Evolutionary conservation across 176 grass and related monocot species (phyloP).

Genomic region (Aegilops sharonensis): DNA sequence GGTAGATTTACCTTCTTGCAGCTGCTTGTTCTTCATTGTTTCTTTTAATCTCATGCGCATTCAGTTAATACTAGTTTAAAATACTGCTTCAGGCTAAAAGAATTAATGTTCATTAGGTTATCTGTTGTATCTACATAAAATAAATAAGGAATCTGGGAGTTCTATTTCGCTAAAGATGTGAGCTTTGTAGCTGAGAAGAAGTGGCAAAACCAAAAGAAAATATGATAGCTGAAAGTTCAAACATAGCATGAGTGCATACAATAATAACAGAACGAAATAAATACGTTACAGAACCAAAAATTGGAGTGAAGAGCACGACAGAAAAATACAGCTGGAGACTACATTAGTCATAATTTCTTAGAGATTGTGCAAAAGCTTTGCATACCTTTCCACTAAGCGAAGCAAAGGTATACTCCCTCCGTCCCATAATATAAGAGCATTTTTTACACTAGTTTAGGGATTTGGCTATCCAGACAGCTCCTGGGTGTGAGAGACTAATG

Average conservation of each 20-base stretch:
- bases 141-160: background rate
- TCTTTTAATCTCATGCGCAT: conserved; percentile 3
- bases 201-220: background rate
- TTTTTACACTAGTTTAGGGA: no score
- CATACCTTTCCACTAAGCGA: background rate
- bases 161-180: background rate
- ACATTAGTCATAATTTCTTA: background rate
- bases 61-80: background rate
- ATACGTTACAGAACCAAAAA: background rate
- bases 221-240: conserved; percentile 1
- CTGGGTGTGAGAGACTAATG: background rate
- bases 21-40: background rate
- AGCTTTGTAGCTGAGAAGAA: background rate
- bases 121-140: conserved; percentile 14
- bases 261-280: conserved; percentile 3
- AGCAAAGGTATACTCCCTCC: background rate
- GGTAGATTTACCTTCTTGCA: conserved; percentile 58
- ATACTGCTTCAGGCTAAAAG: background rate
- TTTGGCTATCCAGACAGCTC: background rate
- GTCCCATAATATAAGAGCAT: background rate
- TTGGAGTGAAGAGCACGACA: background rate
- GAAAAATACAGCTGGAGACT: background rate
- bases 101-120: background rate
- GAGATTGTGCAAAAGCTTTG: background rate
- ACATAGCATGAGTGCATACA: background rate